phyloP scores from a whole-genome alignment of 441 rosid genomes.

The Mallotus japonicus region DNA sequence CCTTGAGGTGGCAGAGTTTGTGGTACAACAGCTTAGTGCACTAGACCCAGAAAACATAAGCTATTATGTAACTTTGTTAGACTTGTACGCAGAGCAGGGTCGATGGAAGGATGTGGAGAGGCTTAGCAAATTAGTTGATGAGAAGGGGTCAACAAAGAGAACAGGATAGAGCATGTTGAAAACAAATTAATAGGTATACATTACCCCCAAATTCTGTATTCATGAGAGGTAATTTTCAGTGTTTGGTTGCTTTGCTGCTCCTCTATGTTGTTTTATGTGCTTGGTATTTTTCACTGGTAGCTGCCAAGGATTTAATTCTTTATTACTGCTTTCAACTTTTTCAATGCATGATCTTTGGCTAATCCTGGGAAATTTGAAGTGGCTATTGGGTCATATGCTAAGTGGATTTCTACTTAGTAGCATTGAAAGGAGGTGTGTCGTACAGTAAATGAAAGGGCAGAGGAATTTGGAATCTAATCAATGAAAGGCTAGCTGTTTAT shows the following conservation, averaged over 20 bases:
- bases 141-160: background rate
- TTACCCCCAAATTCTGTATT: background rate
- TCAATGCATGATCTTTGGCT: background rate
- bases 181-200: background rate
- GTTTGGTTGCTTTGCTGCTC: background rate
- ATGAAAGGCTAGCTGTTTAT: background rate
- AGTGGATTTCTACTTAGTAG: background rate
- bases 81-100: conserved; percentile 24
- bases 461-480: background rate
- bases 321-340: background rate
- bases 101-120: conserved; percentile 27
- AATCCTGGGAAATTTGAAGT: background rate
- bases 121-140: conserved; percentile 20
- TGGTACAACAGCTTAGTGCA: conserved; percentile 18
- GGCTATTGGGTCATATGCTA: background rate
- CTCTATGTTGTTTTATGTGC: background rate
- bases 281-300: background rate
- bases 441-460: background rate
- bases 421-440: background rate
- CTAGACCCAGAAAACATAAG: conserved; percentile 20
- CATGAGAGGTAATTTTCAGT: background rate
- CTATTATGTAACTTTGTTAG: conserved; percentile 20
- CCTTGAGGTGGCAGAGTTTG: conserved; percentile 30
- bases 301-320: background rate
- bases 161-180: background rate